Conservation (phyloP, 2,329 filamentous ascomycete species). For the Nannizzia gypsea region DNA sequence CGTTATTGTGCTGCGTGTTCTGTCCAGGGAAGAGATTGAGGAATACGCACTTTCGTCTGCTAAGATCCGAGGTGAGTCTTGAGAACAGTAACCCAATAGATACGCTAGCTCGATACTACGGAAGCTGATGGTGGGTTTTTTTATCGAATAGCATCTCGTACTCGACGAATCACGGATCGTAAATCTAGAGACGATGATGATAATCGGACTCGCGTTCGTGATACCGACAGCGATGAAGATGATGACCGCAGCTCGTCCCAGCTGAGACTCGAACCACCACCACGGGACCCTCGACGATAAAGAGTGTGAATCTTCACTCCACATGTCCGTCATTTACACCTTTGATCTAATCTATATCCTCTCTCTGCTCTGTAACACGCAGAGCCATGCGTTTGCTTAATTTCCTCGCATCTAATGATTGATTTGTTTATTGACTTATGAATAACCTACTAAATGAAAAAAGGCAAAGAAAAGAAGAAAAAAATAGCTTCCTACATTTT, state of each 20-base stretch:
- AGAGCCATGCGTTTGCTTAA: background rate
- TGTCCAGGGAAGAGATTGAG: constrained; percentile 83
- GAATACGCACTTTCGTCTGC: constrained; percentile 71
- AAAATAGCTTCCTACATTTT: background rate
- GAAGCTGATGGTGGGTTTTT: background rate
- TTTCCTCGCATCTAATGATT: background rate
- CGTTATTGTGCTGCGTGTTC: constrained; percentile 79
- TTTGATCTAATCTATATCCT: background rate
- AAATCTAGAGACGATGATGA: constrained; percentile 35
- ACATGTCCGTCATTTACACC: background rate
- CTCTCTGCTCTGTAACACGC: background rate
- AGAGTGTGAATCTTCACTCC: background rate
- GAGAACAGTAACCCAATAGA: background rate
- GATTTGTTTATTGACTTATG: background rate
- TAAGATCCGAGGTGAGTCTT: constrained; percentile 59
- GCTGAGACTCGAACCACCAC: background rate
- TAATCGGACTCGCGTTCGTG: constrained; percentile 21
- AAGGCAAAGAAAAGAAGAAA: background rate
- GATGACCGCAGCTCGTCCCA: constrained; percentile 11
- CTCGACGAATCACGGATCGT: constrained; percentile 15
- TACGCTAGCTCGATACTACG: background rate
- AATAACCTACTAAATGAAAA: background rate
- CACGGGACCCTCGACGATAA: background rate
- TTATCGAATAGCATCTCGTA: constrained; percentile 7
- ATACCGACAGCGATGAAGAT: constrained; percentile 28